Evolutionary conservation across 1,139 yeast genomes (phyloP).

Genomic region (Pichia inconspicua): DNA sequence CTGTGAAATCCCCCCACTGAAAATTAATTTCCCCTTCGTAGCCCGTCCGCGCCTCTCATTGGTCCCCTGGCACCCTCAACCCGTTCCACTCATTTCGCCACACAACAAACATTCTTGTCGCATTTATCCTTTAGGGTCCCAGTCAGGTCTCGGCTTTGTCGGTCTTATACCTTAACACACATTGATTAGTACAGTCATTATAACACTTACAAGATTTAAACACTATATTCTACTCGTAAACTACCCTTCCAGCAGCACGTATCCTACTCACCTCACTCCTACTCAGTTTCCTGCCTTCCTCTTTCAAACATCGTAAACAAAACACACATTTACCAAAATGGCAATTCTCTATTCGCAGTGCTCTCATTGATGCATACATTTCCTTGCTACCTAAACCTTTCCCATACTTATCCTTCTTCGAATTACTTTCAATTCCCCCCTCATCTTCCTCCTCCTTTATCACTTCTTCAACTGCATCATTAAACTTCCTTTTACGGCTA

Average conservation of each 20-base stretch:
- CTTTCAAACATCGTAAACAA: constrained; percentile 9
- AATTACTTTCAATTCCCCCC: not conserved
- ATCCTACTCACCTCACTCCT: not conserved
- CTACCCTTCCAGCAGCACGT: not conserved
- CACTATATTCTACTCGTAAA: not conserved
- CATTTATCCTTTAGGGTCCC: too few species aligned
- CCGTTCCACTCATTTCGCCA: too few species aligned
- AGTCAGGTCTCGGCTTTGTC: not conserved
- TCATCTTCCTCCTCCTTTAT: not conserved
- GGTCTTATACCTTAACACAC: not conserved
- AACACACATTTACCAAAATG: constrained; percentile 10
- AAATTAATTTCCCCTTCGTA: not conserved
- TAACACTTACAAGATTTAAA: too few species aligned
- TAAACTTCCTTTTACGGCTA: not conserved
- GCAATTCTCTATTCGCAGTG: constrained; percentile 4
- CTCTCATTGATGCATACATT: not conserved
- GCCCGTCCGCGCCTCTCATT: too few species aligned
- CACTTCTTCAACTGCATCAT: not conserved
- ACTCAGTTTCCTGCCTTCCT: too few species aligned
- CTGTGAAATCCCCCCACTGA: too few species aligned
- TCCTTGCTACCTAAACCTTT: not conserved
- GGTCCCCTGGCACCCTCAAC: too few species aligned
- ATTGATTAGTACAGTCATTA: too few species aligned
- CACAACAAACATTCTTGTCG: too few species aligned
- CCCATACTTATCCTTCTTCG: not conserved